Evolutionary conservation across 2,329 filamentous ascomycete species (phyloP).

Genomic region (Penicillium aurantiogriseum): DNA sequence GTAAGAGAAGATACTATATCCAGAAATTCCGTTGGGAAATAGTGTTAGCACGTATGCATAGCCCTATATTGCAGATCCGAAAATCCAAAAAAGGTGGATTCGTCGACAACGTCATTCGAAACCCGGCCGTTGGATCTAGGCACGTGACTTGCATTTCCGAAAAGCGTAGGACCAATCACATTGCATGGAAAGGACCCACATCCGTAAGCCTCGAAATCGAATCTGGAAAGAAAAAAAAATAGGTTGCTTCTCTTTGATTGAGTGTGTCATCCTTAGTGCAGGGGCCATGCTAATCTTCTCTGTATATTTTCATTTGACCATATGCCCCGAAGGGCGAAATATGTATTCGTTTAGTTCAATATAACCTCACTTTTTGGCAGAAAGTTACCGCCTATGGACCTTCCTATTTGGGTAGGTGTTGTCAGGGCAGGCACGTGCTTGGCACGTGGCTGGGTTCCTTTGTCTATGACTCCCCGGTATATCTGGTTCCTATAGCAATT

Average conservation of each 20-base stretch:
- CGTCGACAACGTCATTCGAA: neutral
- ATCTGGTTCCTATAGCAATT: neutral
- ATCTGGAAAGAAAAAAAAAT: constrained; percentile 57
- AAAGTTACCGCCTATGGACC: neutral
- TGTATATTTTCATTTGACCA: constrained; percentile 69
- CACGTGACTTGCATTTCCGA: neutral
- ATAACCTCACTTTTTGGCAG: neutral
- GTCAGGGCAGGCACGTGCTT: neutral
- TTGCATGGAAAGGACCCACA: neutral
- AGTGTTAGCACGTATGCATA: neutral
- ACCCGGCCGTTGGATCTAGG: fast-evolving
- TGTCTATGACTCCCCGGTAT: neutral
- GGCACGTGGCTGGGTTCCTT: neutral
- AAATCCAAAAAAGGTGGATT: neutral
- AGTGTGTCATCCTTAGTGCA: constrained; percentile 94
- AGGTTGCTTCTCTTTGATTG: constrained; percentile 74
- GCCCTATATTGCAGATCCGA: neutral
- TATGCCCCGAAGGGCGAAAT: constrained; percentile 49
- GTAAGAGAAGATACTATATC: fast-evolving
- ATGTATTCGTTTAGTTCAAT: neutral
- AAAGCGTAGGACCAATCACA: neutral
- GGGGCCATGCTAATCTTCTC: constrained; percentile 82
- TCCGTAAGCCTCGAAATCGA: neutral
- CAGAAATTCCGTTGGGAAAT: neutral
- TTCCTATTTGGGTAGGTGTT: neutral